These are phyloP conservation scores for Notholithocarpus densiflorus DNA, from an alignment of 306 rosid genomes.

Conservation along the genomic window DNA sequence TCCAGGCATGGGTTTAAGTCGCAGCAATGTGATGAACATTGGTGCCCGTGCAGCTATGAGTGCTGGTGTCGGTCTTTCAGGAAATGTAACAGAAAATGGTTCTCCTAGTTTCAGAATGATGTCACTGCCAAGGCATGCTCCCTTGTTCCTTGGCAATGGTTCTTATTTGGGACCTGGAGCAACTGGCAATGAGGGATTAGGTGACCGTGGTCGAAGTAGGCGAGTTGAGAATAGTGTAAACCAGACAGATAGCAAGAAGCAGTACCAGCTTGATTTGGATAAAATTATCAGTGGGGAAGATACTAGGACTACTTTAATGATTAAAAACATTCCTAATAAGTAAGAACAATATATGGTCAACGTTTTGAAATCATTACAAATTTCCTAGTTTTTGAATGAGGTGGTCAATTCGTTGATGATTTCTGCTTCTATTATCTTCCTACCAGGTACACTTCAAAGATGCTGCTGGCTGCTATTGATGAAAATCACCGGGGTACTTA, in stretches of 20 bases:
- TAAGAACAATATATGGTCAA: conserved; percentile 30
- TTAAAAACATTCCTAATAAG: conserved; percentile 95
- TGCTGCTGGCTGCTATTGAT: conserved; percentile 89
- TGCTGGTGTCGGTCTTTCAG: conserved; percentile 59
- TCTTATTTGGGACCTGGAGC: conserved; percentile 55
- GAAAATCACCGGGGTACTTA: conserved; percentile 81
- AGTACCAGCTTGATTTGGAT: conserved; percentile 90
- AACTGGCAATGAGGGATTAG: conserved; percentile 48
- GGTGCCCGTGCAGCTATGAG: conserved; percentile 48
- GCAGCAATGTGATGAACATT: conserved; percentile 56
- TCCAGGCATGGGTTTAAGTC: conserved; percentile 48
- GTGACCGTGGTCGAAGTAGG: conserved; percentile 61
- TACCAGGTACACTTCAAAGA: conserved; percentile 85
- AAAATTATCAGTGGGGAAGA: conserved; percentile 78
- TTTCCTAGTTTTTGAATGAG: conserved; percentile 1
- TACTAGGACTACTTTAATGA: conserved; percentile 89
- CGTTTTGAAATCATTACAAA: background rate
- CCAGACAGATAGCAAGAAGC: conserved; percentile 72
- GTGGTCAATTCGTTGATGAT: conserved; percentile 12
- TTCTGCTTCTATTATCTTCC: conserved; percentile 17
- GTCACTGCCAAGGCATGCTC: conserved; percentile 67
- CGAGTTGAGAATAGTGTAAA: conserved; percentile 62
- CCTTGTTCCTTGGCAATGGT: conserved; percentile 69
- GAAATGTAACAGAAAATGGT: conserved; percentile 57
- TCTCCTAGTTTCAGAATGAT: conserved; percentile 75